Percentiles rank a stretch among this genome's conserved stretches.
Conservation (phyloP, 805 yeast species). For the Isabelozyma pseudorhagii region DNA sequence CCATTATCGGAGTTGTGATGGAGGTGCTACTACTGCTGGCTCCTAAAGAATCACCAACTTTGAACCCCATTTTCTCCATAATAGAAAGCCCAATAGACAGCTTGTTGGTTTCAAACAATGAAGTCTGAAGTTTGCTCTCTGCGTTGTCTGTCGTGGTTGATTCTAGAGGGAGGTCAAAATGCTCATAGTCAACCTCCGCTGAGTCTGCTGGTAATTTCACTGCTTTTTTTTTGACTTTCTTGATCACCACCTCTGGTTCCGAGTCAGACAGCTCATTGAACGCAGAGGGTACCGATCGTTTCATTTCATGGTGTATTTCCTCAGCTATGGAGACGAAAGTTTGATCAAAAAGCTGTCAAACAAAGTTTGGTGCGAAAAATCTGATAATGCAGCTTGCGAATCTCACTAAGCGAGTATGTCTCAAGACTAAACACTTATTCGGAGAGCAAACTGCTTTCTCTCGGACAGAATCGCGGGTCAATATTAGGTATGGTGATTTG, state of each 20-base stretch:
- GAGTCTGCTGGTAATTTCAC: not conserved
- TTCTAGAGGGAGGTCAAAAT: not conserved
- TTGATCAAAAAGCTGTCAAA: not conserved
- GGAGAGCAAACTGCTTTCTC: too few species aligned
- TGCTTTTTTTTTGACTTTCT: not conserved
- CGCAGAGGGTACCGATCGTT: not conserved
- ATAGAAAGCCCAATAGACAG: slow-evolving; percentile 46
- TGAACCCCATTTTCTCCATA: slow-evolving; percentile 61
- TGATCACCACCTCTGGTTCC: not conserved
- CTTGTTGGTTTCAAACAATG: slow-evolving; percentile 4
- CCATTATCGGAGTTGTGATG: slow-evolving; percentile 30
- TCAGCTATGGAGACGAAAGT: not conserved
- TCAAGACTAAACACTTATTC: too few species aligned
- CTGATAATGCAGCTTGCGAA: too few species aligned
- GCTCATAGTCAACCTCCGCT: slow-evolving; percentile 5
- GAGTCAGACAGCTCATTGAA: not conserved
- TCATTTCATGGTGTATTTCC: not conserved
- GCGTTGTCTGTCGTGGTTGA: not conserved
- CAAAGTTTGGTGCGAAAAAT: not conserved
- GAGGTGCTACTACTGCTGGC: slow-evolving; percentile 7
- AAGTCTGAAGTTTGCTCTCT: slow-evolving; percentile 1
- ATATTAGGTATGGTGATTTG: too few species aligned
- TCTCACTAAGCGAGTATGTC: too few species aligned
- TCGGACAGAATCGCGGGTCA: too few species aligned
- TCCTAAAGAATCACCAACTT: slow-evolving; percentile 46